phyloP scores from a whole-genome alignment of 148 eudicot genomes.

The Arbutus unedo region DNA sequence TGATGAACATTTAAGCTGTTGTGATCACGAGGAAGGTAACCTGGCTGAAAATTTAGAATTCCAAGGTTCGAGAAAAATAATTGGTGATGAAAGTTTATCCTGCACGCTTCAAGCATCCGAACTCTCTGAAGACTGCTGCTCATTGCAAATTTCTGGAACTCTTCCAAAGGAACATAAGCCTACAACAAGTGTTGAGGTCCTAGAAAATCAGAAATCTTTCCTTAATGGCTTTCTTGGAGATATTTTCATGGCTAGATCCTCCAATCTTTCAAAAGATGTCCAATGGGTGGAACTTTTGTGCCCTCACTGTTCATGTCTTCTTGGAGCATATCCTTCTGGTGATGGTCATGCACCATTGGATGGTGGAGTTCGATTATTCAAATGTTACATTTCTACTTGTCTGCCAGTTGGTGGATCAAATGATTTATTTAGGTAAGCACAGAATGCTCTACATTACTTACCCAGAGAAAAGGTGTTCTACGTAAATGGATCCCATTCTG shows the following conservation, averaged over 20 bases:
- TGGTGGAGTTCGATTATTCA: constrained; percentile 79
- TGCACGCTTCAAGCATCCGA: constrained; percentile 16
- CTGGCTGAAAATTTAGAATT: constrained; percentile 12
- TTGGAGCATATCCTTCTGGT: constrained; percentile 78
- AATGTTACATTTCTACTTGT: constrained; percentile 70
- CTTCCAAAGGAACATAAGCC: constrained; percentile 28
- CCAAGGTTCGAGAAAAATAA: constrained; percentile 8
- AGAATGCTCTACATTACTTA: neutral
- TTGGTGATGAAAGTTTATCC: constrained; percentile 17
- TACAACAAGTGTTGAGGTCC: constrained; percentile 35
- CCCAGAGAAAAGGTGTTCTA: neutral
- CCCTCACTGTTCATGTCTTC: constrained; percentile 62
- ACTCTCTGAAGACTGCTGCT: constrained; percentile 34
- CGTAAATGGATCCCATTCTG: neutral
- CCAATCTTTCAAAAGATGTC: constrained; percentile 75
- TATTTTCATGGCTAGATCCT: constrained; percentile 58
- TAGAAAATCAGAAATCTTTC: constrained; percentile 62
- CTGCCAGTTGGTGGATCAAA: constrained; percentile 39
- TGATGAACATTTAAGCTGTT: constrained; percentile 9
- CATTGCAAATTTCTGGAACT: constrained; percentile 28
- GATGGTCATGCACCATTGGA: constrained; percentile 53
- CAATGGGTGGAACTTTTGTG: constrained; percentile 64
- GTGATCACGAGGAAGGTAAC: constrained; percentile 16
- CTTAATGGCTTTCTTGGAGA: constrained; percentile 87
- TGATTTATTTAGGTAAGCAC: constrained; percentile 62